Evolutionary conservation across 495 filamentous ascomycete species (phyloP).

Genomic region (Penicillium longicatenatum): DNA sequence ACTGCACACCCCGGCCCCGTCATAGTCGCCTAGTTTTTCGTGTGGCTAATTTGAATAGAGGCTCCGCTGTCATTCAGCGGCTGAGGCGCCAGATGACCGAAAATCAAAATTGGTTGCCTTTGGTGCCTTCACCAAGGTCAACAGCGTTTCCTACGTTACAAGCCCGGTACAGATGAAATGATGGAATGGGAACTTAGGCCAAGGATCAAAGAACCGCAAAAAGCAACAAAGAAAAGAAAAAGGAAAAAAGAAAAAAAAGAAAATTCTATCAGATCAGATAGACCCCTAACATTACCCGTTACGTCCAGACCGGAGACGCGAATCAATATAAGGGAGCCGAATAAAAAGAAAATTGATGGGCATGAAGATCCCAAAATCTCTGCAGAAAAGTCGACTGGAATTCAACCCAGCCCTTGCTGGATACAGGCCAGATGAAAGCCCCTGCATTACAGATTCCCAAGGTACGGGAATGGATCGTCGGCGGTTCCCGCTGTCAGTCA

Average conservation of each 20-base stretch:
- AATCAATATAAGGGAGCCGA: neutral
- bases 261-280: conserved; percentile 1
- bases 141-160: neutral
- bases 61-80: conserved; percentile 11
- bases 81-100: conserved; percentile 20
- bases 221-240: conserved; percentile 3
- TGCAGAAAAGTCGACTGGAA: conserved; percentile 6
- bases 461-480: conserved; percentile 24
- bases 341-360: neutral
- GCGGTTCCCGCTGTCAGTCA: conserved; percentile 26
- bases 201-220: neutral
- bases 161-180: neutral
- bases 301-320: neutral
- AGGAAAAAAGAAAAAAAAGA: conserved; percentile 1
- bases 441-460: conserved; percentile 25
- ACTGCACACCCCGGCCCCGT: conserved; percentile 10
- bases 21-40: neutral
- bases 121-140: neutral
- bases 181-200: conserved; percentile 12
- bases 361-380: neutral
- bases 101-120: conserved; percentile 7
- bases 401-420: conserved; percentile 17
- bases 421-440: conserved; percentile 13
- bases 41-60: conserved; percentile 9
- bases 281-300: neutral